A percentile compares a stretch with the other conserved stretches of the same genome.
phyloP scores from a whole-genome alignment of 1,139 yeast genomes.

The Zygosaccharomyces pseudobailii region DNA sequence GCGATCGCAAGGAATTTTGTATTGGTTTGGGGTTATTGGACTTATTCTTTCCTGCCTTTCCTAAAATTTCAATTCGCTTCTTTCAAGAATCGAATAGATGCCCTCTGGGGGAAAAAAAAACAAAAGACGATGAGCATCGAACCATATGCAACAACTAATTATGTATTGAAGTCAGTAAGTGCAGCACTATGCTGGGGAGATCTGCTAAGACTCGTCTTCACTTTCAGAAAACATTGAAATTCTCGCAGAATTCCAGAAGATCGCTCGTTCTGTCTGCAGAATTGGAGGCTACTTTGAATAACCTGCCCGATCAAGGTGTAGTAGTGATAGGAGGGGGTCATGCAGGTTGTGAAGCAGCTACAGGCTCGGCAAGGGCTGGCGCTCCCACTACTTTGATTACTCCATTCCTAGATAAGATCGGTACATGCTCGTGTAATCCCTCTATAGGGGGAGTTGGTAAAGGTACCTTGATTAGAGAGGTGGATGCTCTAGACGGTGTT shows the following conservation, averaged over 20 bases:
- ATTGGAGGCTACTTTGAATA: constrained; percentile 34
- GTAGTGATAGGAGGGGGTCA: constrained; percentile 97
- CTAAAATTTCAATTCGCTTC: no score
- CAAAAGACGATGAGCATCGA: neutral
- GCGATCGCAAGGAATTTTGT: no score
- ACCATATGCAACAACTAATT: neutral
- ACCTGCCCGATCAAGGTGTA: constrained; percentile 53
- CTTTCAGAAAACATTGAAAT: neutral
- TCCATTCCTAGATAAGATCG: constrained; percentile 69
- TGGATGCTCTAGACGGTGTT: constrained; percentile 95
- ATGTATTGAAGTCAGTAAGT: neutral
- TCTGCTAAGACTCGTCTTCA: no score
- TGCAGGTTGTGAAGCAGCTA: constrained; percentile 97
- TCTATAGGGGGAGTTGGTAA: constrained; percentile 98
- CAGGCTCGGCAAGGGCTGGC: constrained; percentile 87
- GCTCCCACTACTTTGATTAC: constrained; percentile 70
- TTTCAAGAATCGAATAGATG: neutral
- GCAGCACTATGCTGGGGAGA: neutral
- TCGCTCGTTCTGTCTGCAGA: constrained; percentile 38
- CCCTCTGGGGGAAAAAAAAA: neutral
- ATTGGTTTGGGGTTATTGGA: no score
- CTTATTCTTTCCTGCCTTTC: no score
- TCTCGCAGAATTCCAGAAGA: constrained; percentile 5
- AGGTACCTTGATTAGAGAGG: constrained; percentile 86
- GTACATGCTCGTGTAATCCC: constrained; percentile 96